Base-by-base conservation (phyloP, 148 eudicot species). In the Rhododendron griersonianum region DNA sequence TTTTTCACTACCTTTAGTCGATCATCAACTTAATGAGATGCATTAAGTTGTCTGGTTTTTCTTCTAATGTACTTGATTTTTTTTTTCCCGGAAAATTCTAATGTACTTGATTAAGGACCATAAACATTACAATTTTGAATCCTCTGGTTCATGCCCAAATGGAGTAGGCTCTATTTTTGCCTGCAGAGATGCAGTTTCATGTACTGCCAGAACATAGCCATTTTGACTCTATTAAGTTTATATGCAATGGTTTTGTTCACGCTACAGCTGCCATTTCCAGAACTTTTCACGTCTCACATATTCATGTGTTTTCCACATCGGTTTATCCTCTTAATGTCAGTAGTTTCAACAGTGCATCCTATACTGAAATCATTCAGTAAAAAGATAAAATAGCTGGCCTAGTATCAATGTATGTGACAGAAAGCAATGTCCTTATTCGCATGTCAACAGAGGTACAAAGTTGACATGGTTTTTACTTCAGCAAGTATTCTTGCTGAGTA, bases 341-440 rank as follows among this genome's bases (percentile, higher is more conserved):
- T 84, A 84, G 87, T 81, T 21, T 83, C 23, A 78, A 78, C 45
- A 78, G 87, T 59, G 65, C 77, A 67, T 82, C 87, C 86, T 83
- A 19, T 19, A 59, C 23, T 53, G 65, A 19, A 44, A 9, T 45
- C 51, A 78, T 78, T 78, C 81, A 19, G 15, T 15, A 44, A 41
- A 44, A 78, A 23, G 48, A 18, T 39, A 23, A 3, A 75, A 15
- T n/a, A 39, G 47, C 39, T 76, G 30, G 48, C 48, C n/a, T 41
- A 76, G 48, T 76, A 15, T 76, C 77, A 28, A 33, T 73, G 77
- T 28, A 69, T 73, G 77, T 10, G n/a, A 59, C 65, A 59, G 65
- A 59, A 21, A 41, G 19, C 25, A 21, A 61, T 21, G 67, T 13
- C 50, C 19, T 55, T 41, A 16, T 41, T 47, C 50, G 9, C 59